Base-by-base conservation (phyloP, 352 stramenopile species). In the Pythium monospermum region DNA sequence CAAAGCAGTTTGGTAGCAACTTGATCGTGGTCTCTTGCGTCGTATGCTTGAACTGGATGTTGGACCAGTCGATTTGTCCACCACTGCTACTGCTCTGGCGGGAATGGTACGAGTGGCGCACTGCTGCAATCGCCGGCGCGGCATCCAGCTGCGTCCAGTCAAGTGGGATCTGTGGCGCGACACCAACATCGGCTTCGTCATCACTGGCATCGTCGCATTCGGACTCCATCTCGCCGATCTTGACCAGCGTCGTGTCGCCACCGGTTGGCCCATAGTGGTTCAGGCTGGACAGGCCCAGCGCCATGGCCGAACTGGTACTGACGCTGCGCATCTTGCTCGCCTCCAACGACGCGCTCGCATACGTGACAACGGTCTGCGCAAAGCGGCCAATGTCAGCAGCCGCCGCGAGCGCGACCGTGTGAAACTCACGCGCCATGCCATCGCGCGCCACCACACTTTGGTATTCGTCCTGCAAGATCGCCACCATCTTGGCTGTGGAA, bases 21-120 rank as follows among this genome's bases (percentile, higher is more conserved):
- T 57, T 57, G 36, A 79, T 70, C 19, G 1, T 74, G 3, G 66
- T 74, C 12, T 61, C 5, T 47, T 76, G 66, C 6, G 63, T 66
- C 28, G 57, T 61, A 52, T 69, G 54, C 43, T 71, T 68, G 7
- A 73, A 31, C 15, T 65, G 35, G 11, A 73, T 30, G 1, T 65
- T 33, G 0, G 46, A 45, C 66, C 66, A 74, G 27, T 76, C 53
- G 32, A 70, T 59, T 1, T 22, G 12, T n/a, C 61, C 47, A 15
- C 43, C 48, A 1, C 47, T 40, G 18, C n/a, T n/a, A n/a, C n/a
- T n/a, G n/a, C n/a, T n/a, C n/a, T n/a, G n/a, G n/a, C 37, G 36
- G 53, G 73, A 69, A 40, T 71, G 61, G 38, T 70, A 54, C 12
- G 66, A 74, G 41, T 80, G 59, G 12, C 61, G 60, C 0, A 72